Evolutionary conservation across 345 rosid species (phyloP), one percentile per base, ranked within the genome.

Genomic region (Arabidopsis suecica): DNA sequence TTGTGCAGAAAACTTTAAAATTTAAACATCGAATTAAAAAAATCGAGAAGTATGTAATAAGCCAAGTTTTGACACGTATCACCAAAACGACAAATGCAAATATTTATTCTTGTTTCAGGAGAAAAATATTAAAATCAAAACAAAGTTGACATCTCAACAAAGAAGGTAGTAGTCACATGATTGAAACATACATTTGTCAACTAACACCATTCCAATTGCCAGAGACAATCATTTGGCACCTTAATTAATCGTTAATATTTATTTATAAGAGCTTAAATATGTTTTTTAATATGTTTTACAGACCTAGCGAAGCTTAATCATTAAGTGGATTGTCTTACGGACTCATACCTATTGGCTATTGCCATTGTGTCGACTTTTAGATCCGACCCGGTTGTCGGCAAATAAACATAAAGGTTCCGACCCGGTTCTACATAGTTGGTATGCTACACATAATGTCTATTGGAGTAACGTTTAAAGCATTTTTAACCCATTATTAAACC

Each of bases 131-230:
- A 9, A 13, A 32, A 28, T 48, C 1, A 22, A 57, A 66, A 23
- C 28, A 75, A 60, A 59, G 68, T 67, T 60, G 79, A 75, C 73
- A 68, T 75, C 79, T 75, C 68, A 75, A 75, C 73, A 18, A 59
- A 75, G 79, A 75, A 59, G 53, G 67, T 25, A 30, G 67, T 25
- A 30, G 38, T 10, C 62, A 59, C 68, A 68, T 75, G 73, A 75
- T 58, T 75, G 62, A 58, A 75, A 67, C 79, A 59, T 68, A 58
- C 56, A 75, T 67, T 48, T 58, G 68, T 68, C 73, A 74, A 74
- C 73, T 60, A 68, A 60, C 68, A 58, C 67, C 67, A 75, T 37
- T 58, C 66, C 0, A 5, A 38, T 72, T 55, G 65, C 20, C 60
- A 67, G 66, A 49, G 78, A 75, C 66, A 66, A 67, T 75, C 73